Evolutionary conservation across 2,329 filamentous ascomycete genomes (phyloP).

Genomic region (Neodidymelliopsis sp.): DNA sequence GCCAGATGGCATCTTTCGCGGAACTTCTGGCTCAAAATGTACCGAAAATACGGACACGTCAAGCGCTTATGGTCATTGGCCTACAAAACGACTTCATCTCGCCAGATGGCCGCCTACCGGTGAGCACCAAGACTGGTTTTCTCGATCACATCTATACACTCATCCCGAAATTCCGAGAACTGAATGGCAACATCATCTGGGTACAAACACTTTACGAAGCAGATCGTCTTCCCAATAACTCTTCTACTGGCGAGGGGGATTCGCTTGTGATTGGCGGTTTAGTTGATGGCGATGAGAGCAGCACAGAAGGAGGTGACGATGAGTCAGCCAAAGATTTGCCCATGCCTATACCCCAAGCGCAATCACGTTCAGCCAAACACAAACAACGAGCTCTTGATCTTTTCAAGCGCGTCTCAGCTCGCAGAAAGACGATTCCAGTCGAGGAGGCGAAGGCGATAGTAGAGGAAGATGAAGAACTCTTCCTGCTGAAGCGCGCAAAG

Average conservation of each 20-base stretch:
- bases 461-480: constrained; percentile 57
- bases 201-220: constrained; percentile 76
- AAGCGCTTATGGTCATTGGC: constrained; percentile 82
- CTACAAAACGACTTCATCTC: constrained; percentile 90
- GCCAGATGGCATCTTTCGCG: constrained; percentile 51
- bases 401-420: constrained; percentile 47
- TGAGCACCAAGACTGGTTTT: constrained; percentile 70
- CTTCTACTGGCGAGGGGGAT: constrained; percentile 56
- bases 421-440: constrained; percentile 36
- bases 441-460: constrained; percentile 37
- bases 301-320: constrained; percentile 46
- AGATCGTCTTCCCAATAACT: constrained; percentile 64
- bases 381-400: constrained; percentile 47
- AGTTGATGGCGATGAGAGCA: constrained; percentile 43
- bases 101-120: constrained; percentile 70
- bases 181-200: constrained; percentile 79
- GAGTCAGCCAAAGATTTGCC: constrained; percentile 37
- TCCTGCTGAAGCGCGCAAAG: constrained; percentile 49
- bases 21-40: constrained; percentile 55
- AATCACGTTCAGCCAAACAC: constrained; percentile 45
- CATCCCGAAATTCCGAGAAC: constrained; percentile 74
- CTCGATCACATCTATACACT: constrained; percentile 71
- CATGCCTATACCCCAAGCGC: constrained; percentile 31
- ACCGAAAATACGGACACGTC: constrained; percentile 64
- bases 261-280: constrained; percentile 53